Evolutionary conservation across 768 basidiomycete genomes (phyloP), one percentile per base, ranked within the genome.

Genomic region (Leccinum uliginosum): DNA sequence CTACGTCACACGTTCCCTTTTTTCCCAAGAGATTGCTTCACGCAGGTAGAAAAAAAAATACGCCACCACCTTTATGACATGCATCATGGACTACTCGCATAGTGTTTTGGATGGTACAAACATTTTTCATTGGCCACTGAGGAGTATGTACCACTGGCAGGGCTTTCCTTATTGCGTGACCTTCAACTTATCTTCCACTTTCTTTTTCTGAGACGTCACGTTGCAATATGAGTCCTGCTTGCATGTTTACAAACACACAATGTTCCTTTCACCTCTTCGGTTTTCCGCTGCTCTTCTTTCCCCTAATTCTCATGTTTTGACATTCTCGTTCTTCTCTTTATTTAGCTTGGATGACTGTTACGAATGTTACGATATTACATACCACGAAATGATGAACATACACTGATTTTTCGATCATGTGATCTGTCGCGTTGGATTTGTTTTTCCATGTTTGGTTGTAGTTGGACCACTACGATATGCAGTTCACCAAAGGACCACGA

Each of bases 401-500:
- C 7, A 14, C 29, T 46, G 45, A 46, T 46, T 46, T 44, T 44
- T 47, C 29, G 10, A n/a, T 48, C 47, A 48, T 48, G 68, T 66
- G 65, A 58, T 47, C 51, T 5, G 23, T n/a, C 57, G 66, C 35
- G 60, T 55, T 59, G 62, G 53, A 65, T 61, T 51, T 67, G 45
- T 65, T 64, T 58, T 4, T 3, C 19, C 10, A 3, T 65, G 46
- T 67, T 71, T 68, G 54, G 55, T 7, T 6, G 2, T 48, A 38
- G 65, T 45, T 45, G 26, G 67, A 59, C 26, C 29, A 51, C 46
- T 14, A 27, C 52, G 29, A 53, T 47, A 69, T 69, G 68, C 29
- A 78, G 73, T 83, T 83, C 58, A 70, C 77, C 35, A 80, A 73
- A 63, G 81, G 80, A 3, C 67, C 80, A 75, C 81, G 62, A 43